Evolutionary conservation across 352 stramenopile genomes (phyloP).

Genomic region (Globisporangium camurandrum): DNA sequence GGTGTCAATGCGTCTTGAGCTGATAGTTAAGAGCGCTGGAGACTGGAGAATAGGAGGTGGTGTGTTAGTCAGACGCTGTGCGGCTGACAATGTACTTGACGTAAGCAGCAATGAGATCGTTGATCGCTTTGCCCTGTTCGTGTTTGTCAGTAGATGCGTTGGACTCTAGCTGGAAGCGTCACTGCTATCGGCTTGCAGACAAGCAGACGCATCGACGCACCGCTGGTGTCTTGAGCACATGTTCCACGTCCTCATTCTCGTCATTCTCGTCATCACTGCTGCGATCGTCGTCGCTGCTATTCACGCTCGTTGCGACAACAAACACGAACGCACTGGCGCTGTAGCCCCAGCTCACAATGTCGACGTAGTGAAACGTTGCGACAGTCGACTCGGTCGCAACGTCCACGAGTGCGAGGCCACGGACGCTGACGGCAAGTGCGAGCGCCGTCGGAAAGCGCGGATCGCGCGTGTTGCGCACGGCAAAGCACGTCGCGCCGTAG

Average conservation of each 20-base stretch:
- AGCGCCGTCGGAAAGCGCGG: conserved; percentile 38
- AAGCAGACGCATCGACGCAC: too few relatives aligned
- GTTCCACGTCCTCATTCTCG: conserved; percentile 26
- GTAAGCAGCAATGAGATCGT: conserved; percentile 45
- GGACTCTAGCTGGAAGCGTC: background rate
- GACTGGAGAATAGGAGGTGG: background rate
- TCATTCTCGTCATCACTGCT: too few relatives aligned
- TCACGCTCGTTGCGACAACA: too few relatives aligned
- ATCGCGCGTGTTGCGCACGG: conserved; percentile 41
- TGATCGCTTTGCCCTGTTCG: conserved; percentile 40
- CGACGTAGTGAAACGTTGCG: conserved; percentile 50
- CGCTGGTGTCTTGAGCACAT: conserved; percentile 41
- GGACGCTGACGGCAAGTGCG: conserved; percentile 55
- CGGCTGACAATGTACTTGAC: conserved; percentile 41
- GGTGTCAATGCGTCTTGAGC: conserved; percentile 53
- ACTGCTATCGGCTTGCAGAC: background rate
- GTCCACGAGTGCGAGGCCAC: conserved; percentile 54
- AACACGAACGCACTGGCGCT: conserved; percentile 77
- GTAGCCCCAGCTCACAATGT: conserved; percentile 77
- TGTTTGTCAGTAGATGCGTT: background rate
- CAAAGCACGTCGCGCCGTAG: conserved; percentile 70
- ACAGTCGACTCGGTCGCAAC: conserved; percentile 51
- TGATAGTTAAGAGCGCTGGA: conserved; percentile 11
- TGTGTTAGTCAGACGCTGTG: conserved; percentile 4
- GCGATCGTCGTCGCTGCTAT: too few relatives aligned